Base-by-base conservation (phyloP, 768 basidiomycete genomes). In the Suillus alpinus region DNA sequence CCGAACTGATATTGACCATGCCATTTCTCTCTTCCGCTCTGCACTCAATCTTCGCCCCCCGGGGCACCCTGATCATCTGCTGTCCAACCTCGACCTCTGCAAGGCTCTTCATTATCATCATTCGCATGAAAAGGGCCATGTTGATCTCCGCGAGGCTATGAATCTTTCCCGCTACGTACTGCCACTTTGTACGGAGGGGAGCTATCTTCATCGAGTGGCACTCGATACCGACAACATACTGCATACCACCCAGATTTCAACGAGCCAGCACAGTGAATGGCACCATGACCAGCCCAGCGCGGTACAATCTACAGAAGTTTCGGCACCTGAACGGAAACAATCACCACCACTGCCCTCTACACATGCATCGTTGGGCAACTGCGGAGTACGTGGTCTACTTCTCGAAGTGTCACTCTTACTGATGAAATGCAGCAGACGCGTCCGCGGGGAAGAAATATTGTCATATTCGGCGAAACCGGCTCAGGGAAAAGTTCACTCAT, bases 401-500 rank as follows among this genome's bases (percentile, higher is more conserved):
- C 4, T 43, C 5, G 43, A 20, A 16, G 4, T 18, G 9, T 10
- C 18, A 31, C 5, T 9, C 2, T 50, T 10, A n/a, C 8, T 50
- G 4, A 50, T 18, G 20, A 12, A 50, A 50, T 18, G 9, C 29
- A 2, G 4, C 49, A 50, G 49, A 31, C 49, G 4, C 29, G 29
- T 4, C 3, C 29, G 8, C 18, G 47, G 9, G 49, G 16, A 50
- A 50, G 49, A 50, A 62, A 73, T 53, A 18, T 71, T 0, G 16
- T 71, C 43, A 72, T 71, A 32, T 58, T 69, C 18, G 70, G 71
- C 36, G 67, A 71, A 57, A 64, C 49, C 0, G 70, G 71, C 31
- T 10, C 46, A 8, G 70, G 70, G 13, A 71, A 73, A 62, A 71
- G 70, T 59, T 71, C 71, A 18, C 47, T 34, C 14, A 73, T 71